Base-by-base conservation (phyloP, 116 monocot genomes). In the Zostera marina region DNA sequence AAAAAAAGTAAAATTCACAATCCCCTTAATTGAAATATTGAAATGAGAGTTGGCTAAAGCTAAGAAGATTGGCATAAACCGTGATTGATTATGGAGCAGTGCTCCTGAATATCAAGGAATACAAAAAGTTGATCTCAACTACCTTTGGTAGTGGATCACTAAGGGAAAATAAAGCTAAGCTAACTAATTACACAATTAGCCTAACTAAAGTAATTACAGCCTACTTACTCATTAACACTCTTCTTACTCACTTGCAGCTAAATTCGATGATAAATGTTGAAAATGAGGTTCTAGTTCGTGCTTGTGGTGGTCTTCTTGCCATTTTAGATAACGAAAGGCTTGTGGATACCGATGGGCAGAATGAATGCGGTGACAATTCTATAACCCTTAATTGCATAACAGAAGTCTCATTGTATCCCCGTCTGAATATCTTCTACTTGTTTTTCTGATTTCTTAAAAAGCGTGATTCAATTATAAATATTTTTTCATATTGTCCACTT, bases 211-310 rank as follows among this genome's bases (percentile, higher is more conserved):
- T n/a, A n/a, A n/a, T n/a, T n/a, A n/a, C n/a, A n/a, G n/a, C n/a
- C n/a, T n/a, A n/a, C n/a, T n/a, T n/a, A n/a, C n/a, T n/a, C n/a
- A n/a, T n/a, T n/a, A n/a, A n/a, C n/a, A n/a, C 32, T 5, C 32
- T 13, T 3, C 22, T 11, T 11, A 17, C 48, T 16, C 32, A 38
- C 1, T 44, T 47, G 66, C 77, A 96, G 89, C 98, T 98, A 70
- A 90, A 76, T 74, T 90, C 98, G 23, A 98, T 98, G 98, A 83
- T 98, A 75, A 74, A 98, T 67, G 77, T 98, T 42, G 90, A 74
- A 66, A 90, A 86, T 78, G 98, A 89, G 47, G 76, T 85, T 38
- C 85, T 86, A 72, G 90, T 98, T 73, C 82, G 98, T 71, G 85
- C 86, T 60, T 78, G 69, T 69, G 98, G 98, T 7, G 98, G 83